These are phyloP conservation scores for Plasmodium coatneyi DNA, from an alignment of 169 alveolate species.

Conservation along the genomic window DNA sequence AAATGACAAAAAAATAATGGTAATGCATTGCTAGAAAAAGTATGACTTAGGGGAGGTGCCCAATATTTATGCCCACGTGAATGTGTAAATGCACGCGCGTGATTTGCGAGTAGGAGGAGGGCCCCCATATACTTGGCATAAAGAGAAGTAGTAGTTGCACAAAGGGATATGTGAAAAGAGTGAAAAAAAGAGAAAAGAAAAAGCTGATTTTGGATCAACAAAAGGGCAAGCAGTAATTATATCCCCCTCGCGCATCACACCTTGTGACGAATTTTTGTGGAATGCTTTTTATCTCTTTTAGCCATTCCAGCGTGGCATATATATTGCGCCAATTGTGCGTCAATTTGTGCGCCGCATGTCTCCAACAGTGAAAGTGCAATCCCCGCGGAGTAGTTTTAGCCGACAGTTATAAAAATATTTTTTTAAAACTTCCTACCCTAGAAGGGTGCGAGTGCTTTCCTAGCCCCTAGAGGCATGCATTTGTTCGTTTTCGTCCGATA, in stretches of 20 bases:
- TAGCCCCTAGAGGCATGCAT: background rate
- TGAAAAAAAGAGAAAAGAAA: background rate
- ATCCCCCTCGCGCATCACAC: background rate
- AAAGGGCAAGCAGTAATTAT: background rate
- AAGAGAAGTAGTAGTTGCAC: background rate
- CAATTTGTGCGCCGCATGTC: background rate
- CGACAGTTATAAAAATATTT: background rate
- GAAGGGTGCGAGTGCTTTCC: background rate
- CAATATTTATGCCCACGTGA: background rate
- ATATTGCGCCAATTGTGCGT: background rate
- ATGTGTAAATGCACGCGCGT: background rate
- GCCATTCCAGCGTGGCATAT: background rate
- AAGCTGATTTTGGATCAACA: background rate
- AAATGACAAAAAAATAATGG: background rate
- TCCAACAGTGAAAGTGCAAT: background rate
- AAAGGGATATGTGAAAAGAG: background rate
- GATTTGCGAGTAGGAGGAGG: background rate
- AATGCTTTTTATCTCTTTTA: background rate
- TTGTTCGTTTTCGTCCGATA: background rate
- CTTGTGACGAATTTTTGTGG: background rate
- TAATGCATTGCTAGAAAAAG: background rate
- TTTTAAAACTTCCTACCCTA: background rate
- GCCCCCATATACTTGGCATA: background rate
- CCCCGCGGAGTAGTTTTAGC: background rate
- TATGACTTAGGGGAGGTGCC: background rate